Base-by-base conservation (phyloP, 1,284 basidiomycete species). In the Ustilago trichophora region DNA sequence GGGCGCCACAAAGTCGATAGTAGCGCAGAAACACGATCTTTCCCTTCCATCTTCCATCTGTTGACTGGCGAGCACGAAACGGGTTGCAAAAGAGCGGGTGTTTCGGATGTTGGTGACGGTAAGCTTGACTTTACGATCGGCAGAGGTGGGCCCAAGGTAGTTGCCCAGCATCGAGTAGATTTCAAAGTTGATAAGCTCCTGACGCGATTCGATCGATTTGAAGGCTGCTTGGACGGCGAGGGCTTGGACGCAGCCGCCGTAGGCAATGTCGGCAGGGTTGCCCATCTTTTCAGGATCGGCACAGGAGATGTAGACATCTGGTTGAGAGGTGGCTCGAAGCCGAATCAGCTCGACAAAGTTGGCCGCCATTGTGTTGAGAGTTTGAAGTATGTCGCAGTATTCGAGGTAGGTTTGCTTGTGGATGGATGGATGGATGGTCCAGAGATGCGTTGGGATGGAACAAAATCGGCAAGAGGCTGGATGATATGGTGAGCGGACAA, bases 211-310 rank as follows among this genome's bases (percentile, higher is more conserved):
- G 34, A 78, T 51, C 12, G 76, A 69, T n/a, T 75, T 56, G 44
- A 66, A 72, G 2, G 70, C 76, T 7, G 74, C 69, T 16, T 54
- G 47, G 2, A 76, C 49, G 4, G 60, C 53, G 10, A 70, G 50
- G 1, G 70, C 73, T 18, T 66, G 43, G 3, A 71, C 73, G 31
- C 67, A 77, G 18, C 76, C 76, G n/a, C 76, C 76, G 32, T 70
- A 77, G 3, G 76, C 76, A 24, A 77, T 77, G 33, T 69, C 58
- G 51, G 58, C 68, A 8, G 56, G 25, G 33, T 77, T 77, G 42
- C 76, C 76, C 63, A 69, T 68, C 49, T 67, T 59, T 15, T 69
- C 65, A 0, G 73, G 72, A 3, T 50, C 33, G 24, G 55, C 48
- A n/a, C 66, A 62, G 13, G 60, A 64, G 35, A 69, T 42, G 44